Percentiles rank a stretch among this genome's conserved stretches.
These are phyloP conservation scores for Xylaria cubensis DNA, from an alignment of 495 filamentous ascomycete genomes.

Conservation along the genomic window DNA sequence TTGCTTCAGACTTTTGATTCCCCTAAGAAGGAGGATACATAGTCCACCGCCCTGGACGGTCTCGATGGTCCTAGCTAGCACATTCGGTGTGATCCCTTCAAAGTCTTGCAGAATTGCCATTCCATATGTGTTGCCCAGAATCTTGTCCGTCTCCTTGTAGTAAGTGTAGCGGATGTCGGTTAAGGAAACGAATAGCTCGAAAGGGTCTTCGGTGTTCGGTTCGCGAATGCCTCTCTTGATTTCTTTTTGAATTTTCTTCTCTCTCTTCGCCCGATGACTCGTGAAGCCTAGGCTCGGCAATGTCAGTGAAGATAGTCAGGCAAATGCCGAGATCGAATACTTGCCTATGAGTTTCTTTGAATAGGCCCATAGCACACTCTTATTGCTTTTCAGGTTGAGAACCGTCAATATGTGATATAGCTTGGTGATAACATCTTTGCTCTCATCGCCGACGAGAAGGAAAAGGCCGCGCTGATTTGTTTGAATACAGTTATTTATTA, in stretches of 20 bases:
- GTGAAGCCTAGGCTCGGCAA: slow-evolving; percentile 18
- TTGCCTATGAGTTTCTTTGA: slow-evolving; percentile 90
- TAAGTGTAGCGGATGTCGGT: slow-evolving; percentile 98
- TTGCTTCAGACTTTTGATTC: slow-evolving; percentile 97
- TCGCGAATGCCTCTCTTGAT: slow-evolving; percentile 95
- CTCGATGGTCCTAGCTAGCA: slow-evolving; percentile 93
- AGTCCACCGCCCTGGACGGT: slow-evolving; percentile 97
- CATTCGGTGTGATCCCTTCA: slow-evolving; percentile 95
- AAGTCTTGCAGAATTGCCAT: slow-evolving; percentile 97
- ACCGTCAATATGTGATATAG: slow-evolving; percentile 92
- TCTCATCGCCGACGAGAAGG: slow-evolving; percentile 91
- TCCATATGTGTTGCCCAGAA: slow-evolving; percentile 96
- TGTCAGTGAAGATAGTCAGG: slow-evolving; percentile 15
- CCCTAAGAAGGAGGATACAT: slow-evolving; percentile 88
- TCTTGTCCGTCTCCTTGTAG: slow-evolving; percentile 99
- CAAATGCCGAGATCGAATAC: slow-evolving; percentile 34
- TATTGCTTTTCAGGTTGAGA: slow-evolving; percentile 92
- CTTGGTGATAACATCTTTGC: slow-evolving; percentile 97
- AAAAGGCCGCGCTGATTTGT: slow-evolving; percentile 99
- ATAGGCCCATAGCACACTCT: slow-evolving; percentile 98
- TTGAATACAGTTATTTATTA: slow-evolving; percentile 94
- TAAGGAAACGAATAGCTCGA: slow-evolving; percentile 96
- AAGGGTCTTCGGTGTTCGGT: slow-evolving; percentile 93
- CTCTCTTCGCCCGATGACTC: slow-evolving; percentile 95
- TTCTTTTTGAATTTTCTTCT: slow-evolving; percentile 97